phyloP scores from a whole-genome alignment of 2,329 filamentous ascomycete genomes.

The Penicillium frequentans region DNA sequence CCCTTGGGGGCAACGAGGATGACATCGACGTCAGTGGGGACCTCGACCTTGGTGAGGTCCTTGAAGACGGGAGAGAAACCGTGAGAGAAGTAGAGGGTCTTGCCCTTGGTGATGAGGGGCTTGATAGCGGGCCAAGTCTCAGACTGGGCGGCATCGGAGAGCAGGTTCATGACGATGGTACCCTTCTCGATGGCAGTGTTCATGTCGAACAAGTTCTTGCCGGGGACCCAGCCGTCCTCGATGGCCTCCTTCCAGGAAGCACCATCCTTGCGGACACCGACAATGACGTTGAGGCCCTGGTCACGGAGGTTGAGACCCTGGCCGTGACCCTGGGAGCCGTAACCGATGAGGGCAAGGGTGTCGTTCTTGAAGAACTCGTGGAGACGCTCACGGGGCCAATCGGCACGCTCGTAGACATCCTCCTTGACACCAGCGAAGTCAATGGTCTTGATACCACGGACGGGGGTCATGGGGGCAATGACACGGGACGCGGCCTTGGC shows the following conservation, averaged over 20 bases:
- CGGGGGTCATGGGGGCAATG: conserved; percentile 44
- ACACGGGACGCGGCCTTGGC: conserved; percentile 47
- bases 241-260: conserved; percentile 97
- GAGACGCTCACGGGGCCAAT: conserved; percentile 99
- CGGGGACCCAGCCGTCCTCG: conserved; percentile 96
- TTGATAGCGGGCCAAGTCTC: conserved; percentile 99
- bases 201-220: conserved; percentile 98
- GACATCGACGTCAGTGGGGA: conserved; percentile 93
- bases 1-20: conserved; percentile 99
- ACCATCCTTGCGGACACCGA: conserved; percentile 97
- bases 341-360: conserved; percentile 97
- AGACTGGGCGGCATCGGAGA: conserved; percentile 94
- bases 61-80: conserved; percentile 99
- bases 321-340: conserved; percentile 96
- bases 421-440: conserved; percentile 97
- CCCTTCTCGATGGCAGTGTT: conserved; percentile 92
- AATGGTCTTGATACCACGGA: conserved; percentile 93
- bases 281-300: conserved; percentile 98
- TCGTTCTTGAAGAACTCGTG: conserved; percentile 99
- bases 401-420: conserved; percentile 93
- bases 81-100: conserved; percentile 99
- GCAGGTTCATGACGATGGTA: conserved; percentile 98
- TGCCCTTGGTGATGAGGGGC: conserved; percentile 97
- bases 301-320: conserved; percentile 99
- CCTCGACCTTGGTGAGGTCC: conserved; percentile 97